Evolutionary conservation across 805 yeast genomes (phyloP).

Genomic region (Ogataea allantospora): DNA sequence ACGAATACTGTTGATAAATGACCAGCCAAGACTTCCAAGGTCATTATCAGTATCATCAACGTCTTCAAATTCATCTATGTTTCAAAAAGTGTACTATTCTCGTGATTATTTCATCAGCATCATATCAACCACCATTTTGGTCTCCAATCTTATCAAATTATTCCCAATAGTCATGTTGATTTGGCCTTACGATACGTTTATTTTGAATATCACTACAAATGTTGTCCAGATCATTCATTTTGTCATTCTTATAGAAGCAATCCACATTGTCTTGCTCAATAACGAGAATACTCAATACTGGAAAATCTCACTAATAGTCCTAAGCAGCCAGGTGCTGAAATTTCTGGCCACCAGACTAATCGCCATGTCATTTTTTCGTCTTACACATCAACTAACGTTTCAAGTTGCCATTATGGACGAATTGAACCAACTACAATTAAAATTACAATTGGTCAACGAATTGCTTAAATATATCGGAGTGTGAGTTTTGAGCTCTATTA

Average conservation of each 20-base stretch:
- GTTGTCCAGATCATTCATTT: constrained; percentile 33
- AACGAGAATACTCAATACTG: constrained; percentile 29
- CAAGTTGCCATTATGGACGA: constrained; percentile 26
- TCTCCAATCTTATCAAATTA: constrained; percentile 76
- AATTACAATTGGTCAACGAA: constrained; percentile 22
- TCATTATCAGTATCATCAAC: constrained; percentile 13
- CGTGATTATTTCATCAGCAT: constrained; percentile 34
- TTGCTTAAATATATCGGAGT: constrained; percentile 16
- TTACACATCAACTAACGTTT: constrained; percentile 22
- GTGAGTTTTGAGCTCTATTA: constrained; percentile 2
- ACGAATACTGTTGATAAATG: constrained; percentile 1
- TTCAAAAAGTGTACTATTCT: constrained; percentile 35
- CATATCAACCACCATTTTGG: constrained; percentile 64
- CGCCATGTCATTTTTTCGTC: constrained; percentile 20
- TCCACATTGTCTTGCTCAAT: constrained; percentile 31
- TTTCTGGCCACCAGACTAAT: constrained; percentile 22
- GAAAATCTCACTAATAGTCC: constrained; percentile 29
- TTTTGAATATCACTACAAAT: constrained; percentile 40
- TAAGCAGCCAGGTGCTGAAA: constrained; percentile 24
- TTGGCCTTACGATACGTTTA: constrained; percentile 92
- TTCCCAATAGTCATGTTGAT: constrained; percentile 91
- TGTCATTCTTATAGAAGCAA: constrained; percentile 32
- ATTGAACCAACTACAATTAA: constrained; percentile 24
- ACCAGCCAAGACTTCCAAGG: constrained; percentile 1
- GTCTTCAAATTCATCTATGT: constrained; percentile 9